Evolutionary conservation across 768 basidiomycete species (phyloP), one percentile per base, ranked within the genome.

Genomic region (Sutorius australiensis): DNA sequence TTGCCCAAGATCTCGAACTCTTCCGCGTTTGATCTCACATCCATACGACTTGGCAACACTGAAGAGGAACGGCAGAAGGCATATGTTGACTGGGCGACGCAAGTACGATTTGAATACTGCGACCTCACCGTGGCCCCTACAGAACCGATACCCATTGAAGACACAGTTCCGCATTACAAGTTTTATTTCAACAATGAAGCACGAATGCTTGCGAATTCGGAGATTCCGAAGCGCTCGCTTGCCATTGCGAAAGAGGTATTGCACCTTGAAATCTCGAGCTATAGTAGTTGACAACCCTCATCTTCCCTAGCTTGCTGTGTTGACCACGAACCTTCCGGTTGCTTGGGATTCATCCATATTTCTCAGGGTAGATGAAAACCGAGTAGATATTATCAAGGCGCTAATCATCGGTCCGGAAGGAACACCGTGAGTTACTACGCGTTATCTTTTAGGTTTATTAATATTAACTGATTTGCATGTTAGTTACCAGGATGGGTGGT

Each of bases 321-420:
- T 98, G 48, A 93, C 93, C 3, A 94, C 92, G 11, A 95, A 93
- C 65, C 75, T 98, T 24, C 95, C 95, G n/a, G 86, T 92, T 13
- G 87, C 91, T 6, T 97, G 92, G 90, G 84, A 92, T 62, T 95
- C 94, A 5, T 95, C 92, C 1, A 86, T 98, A 58, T 97, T 95
- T 73, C 72, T 98, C 53, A 81, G 89, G 47, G 93, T 95, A 5
- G 95, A 98, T 66, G 95, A 97, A 73, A 86, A 81, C 14, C 83
- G 93, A 12, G 91, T 94, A 13, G 93, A 94, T 65, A 79, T 95
- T 43, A 92, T 95, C 70, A 95, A 95, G 65, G 89, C 88, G n/a
- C 70, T 92, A 17, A 90, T 92, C 56, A 91, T 89, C 19, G 95
- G 94, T 1, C 94, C 94, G 10, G 91, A 94, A 75, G 92, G 89